Conservation (phyloP, 2,329 filamentous ascomycete genomes). For the Calonectria fujianensis region DNA sequence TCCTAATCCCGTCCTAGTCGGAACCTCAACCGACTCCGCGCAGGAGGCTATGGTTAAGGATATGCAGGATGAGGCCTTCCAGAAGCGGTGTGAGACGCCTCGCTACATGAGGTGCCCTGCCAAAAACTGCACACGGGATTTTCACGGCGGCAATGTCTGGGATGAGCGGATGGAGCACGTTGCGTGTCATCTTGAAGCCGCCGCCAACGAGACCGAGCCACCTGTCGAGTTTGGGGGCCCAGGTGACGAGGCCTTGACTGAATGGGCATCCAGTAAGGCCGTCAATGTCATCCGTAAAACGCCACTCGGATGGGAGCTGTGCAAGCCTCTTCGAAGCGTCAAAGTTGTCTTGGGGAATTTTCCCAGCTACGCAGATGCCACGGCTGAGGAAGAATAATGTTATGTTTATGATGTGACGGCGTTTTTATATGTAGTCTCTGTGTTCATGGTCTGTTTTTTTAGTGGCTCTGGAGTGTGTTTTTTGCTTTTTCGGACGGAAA, state of each 20-base stretch:
- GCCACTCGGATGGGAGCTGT: constrained; percentile 59
- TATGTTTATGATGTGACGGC: constrained; percentile 16
- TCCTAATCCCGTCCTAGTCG: background rate
- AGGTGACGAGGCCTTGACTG: constrained; percentile 61
- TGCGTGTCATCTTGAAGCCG: constrained; percentile 82
- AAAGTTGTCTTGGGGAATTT: constrained; percentile 37
- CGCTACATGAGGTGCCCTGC: constrained; percentile 76
- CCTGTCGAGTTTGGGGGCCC: constrained; percentile 63
- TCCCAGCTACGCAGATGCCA: constrained; percentile 7
- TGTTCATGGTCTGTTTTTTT: background rate
- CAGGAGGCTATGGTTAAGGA: constrained; percentile 74
- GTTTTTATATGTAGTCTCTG: constrained; percentile 13
- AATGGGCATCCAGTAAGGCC: constrained; percentile 62
- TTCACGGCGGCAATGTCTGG: constrained; percentile 81
- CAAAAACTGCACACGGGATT: constrained; percentile 74
- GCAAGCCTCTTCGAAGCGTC: constrained; percentile 55
- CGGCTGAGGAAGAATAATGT: constrained; percentile 12
- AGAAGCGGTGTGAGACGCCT: constrained; percentile 78
- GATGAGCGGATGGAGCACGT: constrained; percentile 92
- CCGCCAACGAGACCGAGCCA: constrained; percentile 55
- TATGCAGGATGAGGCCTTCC: constrained; percentile 76
- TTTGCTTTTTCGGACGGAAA: constrained; percentile 16
- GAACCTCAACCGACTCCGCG: constrained; percentile 50
- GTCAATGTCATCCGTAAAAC: constrained; percentile 62
- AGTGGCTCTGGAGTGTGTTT: constrained; percentile 15